Evolutionary conservation across 2,329 filamentous ascomycete species (phyloP), one percentile per base, ranked within the genome.

Genomic region (Penicillium sp.): DNA sequence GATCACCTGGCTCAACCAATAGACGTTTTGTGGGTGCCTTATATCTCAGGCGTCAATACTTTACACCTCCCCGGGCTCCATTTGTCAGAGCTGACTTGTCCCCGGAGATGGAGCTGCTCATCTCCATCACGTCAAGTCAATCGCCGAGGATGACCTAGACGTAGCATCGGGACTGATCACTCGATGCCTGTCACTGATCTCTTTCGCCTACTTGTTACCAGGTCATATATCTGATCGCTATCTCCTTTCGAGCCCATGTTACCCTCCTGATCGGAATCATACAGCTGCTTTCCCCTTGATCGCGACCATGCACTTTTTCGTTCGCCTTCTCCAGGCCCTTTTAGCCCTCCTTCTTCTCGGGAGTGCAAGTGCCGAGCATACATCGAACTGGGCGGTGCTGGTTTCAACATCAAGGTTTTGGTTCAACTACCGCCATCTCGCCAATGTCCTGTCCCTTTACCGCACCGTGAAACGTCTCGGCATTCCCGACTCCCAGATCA

Each of bases 361-460:
- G 29, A 39, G 48, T 33, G 62, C 50, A 3, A 50, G 50, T 24
- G 61, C 68, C 8, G 69, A 71, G 47, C 93, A 98, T 73, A 98
- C 93, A 12, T 96, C 89, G 66, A 98, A 98, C 73, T 98, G 93
- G 93, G 93, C 93, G 8, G 93, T 98, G 53, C 84, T 98, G n/a
- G 93, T 98, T 50, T 93, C 88, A 56, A 98, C 93, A 5, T 98
- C 93, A 45, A 87, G 93, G 46, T 98, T 98, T 78, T 98, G 93
- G 93, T 98, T 98, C 83, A 98, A 98, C 75, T 98, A 98, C 73
- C 87, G 93, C 49, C 93, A 98, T 70, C 85, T 98, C 45, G 90
- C 93, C 69, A 98, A 98, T 73, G 93, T 95, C 13, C 83, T 98
- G 52, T 96, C 91, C 50, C 84, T 98, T 55, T 98, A 98, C 73